phyloP scores from a whole-genome alignment of 768 basidiomycete genomes.

The Suillus luteus region DNA sequence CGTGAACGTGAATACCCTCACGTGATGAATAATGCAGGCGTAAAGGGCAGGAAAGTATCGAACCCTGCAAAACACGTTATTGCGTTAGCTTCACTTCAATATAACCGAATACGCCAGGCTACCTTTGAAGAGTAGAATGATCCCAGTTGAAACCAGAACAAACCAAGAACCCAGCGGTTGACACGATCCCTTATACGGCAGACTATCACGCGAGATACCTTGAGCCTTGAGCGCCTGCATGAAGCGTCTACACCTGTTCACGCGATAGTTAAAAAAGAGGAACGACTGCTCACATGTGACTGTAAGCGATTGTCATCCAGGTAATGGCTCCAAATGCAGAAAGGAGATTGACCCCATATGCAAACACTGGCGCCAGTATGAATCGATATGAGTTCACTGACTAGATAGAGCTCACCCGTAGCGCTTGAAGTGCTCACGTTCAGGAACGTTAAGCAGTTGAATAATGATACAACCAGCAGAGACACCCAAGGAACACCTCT shows the following conservation, averaged over 20 bases:
- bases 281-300: conserved; percentile 54
- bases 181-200: conserved; percentile 61
- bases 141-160: conserved; percentile 51
- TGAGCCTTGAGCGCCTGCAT: conserved; percentile 48
- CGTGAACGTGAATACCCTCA: conserved; percentile 30
- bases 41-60: conserved; percentile 47
- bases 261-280: conserved; percentile 18
- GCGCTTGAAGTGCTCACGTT: conserved; percentile 56
- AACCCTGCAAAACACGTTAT: conserved; percentile 29
- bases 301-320: conserved; percentile 51
- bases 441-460: conserved; percentile 61
- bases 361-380: conserved; percentile 26
- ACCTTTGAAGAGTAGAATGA: conserved; percentile 65
- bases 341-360: conserved; percentile 43
- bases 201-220: conserved; percentile 42
- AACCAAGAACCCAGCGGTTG: conserved; percentile 66
- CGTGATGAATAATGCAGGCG: conserved; percentile 60
- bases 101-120: conserved; percentile 43
- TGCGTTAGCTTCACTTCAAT: conserved; percentile 42
- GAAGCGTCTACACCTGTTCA: conserved; percentile 41
- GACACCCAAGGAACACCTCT: conserved; percentile 48
- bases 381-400: neutral
- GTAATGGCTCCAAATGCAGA: conserved; percentile 44
- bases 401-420: conserved; percentile 40
- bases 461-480: conserved; percentile 53